Conservation (phyloP, 139 green algal genomes). For the Tetraselmis striata region DNA sequence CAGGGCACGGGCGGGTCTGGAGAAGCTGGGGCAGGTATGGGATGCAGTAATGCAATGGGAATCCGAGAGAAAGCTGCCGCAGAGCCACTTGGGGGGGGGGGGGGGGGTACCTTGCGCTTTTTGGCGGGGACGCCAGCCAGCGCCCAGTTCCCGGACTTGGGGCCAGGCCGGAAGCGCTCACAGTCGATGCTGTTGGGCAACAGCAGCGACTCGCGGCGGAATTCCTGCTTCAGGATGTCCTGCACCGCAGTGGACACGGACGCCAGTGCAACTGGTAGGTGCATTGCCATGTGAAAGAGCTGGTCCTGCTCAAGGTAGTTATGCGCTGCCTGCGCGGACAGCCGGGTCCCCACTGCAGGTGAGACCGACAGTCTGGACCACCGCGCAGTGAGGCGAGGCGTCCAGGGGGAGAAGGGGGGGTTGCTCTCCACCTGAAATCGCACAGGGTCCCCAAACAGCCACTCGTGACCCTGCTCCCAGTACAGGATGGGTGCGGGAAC, state of each 20-base stretch:
- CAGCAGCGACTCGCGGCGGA: constrained; percentile 44
- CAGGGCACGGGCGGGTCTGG: too few relatives aligned
- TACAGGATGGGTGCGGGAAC: constrained; percentile 46
- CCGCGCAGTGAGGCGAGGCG: too few relatives aligned
- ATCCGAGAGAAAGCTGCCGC: too few relatives aligned
- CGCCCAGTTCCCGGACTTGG: constrained; percentile 38
- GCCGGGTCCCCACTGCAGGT: too few relatives aligned
- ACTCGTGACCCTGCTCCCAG: constrained; percentile 72
- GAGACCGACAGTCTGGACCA: too few relatives aligned
- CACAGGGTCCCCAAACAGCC: constrained; percentile 61
- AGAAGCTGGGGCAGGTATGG: too few relatives aligned
- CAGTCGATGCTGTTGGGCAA: constrained; percentile 63
- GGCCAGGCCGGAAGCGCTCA: constrained; percentile 34
- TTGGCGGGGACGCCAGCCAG: constrained; percentile 34
- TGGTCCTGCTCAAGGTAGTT: constrained; percentile 40
- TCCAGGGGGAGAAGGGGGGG: background rate
- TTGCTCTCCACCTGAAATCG: constrained; percentile 31
- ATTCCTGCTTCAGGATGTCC: constrained; percentile 47
- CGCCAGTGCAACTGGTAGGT: constrained; percentile 49
- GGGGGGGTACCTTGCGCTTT: too few relatives aligned
- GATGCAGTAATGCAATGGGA: too few relatives aligned
- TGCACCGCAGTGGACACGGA: constrained; percentile 47
- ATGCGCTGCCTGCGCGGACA: constrained; percentile 8
- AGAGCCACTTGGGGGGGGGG: constrained; percentile 9
- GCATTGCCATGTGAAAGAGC: constrained; percentile 60